phyloP scores from a whole-genome alignment of 192 early-diverging fungal species.

The Coemansia sp. region DNA sequence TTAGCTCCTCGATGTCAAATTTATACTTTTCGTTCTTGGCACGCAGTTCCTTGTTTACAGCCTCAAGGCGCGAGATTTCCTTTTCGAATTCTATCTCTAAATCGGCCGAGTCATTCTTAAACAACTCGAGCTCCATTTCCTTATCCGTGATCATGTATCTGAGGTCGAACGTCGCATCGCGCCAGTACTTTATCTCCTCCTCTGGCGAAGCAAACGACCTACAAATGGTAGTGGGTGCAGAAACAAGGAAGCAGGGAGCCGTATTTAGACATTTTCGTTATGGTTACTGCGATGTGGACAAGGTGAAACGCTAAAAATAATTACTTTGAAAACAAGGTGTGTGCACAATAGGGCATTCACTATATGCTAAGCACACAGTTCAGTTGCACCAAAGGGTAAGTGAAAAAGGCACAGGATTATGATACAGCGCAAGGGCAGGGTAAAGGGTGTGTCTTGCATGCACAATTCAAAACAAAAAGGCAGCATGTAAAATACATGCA shows the following conservation, averaged over 20 bases:
- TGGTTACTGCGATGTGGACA: background rate
- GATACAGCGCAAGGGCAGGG: background rate
- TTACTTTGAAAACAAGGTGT: too few species aligned
- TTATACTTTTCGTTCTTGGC: slow-evolving; percentile 65
- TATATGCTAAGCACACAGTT: background rate
- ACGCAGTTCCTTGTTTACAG: slow-evolving; percentile 64
- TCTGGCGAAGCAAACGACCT: slow-evolving; percentile 56
- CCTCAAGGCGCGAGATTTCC: slow-evolving; percentile 72
- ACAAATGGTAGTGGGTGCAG: background rate
- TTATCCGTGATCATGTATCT: slow-evolving; percentile 62
- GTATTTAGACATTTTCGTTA: background rate
- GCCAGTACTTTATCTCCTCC: slow-evolving; percentile 74
- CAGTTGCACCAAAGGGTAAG: background rate
- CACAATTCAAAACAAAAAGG: background rate
- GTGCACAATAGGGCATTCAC: too few species aligned
- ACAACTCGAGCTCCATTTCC: slow-evolving; percentile 64
- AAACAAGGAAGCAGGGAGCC: background rate
- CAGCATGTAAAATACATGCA: background rate
- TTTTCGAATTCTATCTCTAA: slow-evolving; percentile 73
- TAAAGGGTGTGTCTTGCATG: background rate
- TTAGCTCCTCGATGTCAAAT: slow-evolving; percentile 72
- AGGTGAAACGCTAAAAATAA: background rate
- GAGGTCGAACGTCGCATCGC: slow-evolving; percentile 53
- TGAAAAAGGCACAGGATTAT: background rate
- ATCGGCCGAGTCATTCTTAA: slow-evolving; percentile 67